These are phyloP conservation scores for Dipteronia sinensis DNA, from an alignment of 345 rosid genomes.

Conservation along the genomic window DNA sequence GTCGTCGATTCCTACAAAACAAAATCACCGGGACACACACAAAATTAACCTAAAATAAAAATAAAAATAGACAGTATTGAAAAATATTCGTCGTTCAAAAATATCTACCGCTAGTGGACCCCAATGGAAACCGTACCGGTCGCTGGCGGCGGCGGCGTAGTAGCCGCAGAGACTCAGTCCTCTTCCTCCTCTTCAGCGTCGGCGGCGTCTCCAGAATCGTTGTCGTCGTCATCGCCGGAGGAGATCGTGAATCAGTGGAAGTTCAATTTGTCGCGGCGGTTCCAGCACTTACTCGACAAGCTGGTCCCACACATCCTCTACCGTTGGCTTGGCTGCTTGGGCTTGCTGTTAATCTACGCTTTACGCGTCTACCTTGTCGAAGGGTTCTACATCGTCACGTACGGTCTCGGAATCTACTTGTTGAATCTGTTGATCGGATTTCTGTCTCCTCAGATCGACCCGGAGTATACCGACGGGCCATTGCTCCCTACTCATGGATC, in stretches of 20 bases:
- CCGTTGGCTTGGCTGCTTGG: constrained; percentile 73
- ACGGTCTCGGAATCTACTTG: constrained; percentile 87
- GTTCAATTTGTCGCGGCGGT: constrained; percentile 51
- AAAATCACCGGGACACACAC: background rate
- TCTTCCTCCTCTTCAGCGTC: constrained; percentile 22
- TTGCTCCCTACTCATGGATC: constrained; percentile 83
- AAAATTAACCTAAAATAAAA: background rate
- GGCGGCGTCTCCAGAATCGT: background rate
- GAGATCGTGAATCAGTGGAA: constrained; percentile 45
- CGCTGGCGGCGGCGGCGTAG: constrained; percentile 26
- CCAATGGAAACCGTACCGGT: constrained; percentile 43
- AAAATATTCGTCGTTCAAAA: background rate
- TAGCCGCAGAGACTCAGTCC: constrained; percentile 36
- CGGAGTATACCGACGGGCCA: constrained; percentile 67
- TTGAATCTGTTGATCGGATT: constrained; percentile 85
- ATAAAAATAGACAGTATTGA: too few relatives aligned
- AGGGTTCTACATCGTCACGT: constrained; percentile 91
- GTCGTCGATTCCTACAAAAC: too few relatives aligned
- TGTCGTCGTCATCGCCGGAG: constrained; percentile 32
- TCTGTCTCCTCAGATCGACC: constrained; percentile 93
- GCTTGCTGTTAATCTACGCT: constrained; percentile 53
- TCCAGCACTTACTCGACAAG: constrained; percentile 73
- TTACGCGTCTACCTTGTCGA: constrained; percentile 75
- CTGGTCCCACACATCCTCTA: constrained; percentile 58
- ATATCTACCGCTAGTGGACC: constrained; percentile 8